These are phyloP conservation scores for Pholiota adiposa DNA, from an alignment of 1,284 basidiomycete genomes.

Conservation along the genomic window DNA sequence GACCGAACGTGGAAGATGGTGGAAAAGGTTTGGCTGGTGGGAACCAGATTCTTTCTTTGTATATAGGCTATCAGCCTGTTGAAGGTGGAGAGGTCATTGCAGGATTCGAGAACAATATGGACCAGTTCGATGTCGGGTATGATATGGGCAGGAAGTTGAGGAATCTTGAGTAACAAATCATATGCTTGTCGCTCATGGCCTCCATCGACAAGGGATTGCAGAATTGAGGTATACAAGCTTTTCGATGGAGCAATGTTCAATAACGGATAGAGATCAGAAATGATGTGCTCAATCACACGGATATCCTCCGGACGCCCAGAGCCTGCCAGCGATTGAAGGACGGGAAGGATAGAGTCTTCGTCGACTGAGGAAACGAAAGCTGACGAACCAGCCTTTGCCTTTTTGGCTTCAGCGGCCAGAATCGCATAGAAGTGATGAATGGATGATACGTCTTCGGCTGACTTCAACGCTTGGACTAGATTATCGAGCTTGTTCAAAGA, in stretches of 20 bases:
- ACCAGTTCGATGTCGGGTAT: conserved; percentile 56
- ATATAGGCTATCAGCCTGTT: conserved; percentile 47
- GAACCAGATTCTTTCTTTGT: conserved; percentile 46
- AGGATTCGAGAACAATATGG: conserved; percentile 52
- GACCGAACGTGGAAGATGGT: conserved; percentile 49
- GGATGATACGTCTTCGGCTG: conserved; percentile 32
- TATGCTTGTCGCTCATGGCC: conserved; percentile 45
- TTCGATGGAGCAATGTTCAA: conserved; percentile 47
- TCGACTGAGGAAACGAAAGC: conserved; percentile 24
- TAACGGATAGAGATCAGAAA: conserved; percentile 47
- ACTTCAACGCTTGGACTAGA: conserved; percentile 33
- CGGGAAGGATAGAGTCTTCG: conserved; percentile 33
- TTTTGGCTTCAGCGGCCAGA: conserved; percentile 38
- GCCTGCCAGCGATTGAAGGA: conserved; percentile 48
- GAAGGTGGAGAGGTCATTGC: conserved; percentile 40
- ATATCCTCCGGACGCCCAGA: conserved; percentile 55
- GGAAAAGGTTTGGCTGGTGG: conserved; percentile 50
- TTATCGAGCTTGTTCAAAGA: conserved; percentile 10
- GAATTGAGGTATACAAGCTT: conserved; percentile 47
- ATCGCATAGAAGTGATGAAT: conserved; percentile 43
- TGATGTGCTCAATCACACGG: conserved; percentile 50
- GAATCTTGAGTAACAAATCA: conserved; percentile 55
- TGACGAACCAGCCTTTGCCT: conserved; percentile 9
- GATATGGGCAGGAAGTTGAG: conserved; percentile 46
- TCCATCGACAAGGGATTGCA: conserved; percentile 48